Evolutionary conservation across 495 filamentous ascomycete species (phyloP).

Genomic region (Elasticomyces elasticus): DNA sequence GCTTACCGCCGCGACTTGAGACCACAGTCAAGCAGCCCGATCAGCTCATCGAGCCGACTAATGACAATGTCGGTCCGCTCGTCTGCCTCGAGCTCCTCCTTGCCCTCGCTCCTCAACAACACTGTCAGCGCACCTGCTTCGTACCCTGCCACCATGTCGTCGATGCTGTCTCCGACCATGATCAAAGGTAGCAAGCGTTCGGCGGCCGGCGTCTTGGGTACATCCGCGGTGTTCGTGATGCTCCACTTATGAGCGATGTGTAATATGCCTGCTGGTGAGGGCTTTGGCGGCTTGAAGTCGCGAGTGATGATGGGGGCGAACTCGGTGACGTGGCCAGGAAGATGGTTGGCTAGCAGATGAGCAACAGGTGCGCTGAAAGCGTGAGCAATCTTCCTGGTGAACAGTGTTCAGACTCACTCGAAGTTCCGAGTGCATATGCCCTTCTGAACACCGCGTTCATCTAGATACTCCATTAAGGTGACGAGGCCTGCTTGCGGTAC

Average conservation of each 20-base stretch:
- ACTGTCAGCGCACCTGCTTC: constrained; percentile 82
- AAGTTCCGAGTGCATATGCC: constrained; percentile 94
- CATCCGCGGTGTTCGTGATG: constrained; percentile 40
- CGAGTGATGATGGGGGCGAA: constrained; percentile 82
- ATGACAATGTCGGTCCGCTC: constrained; percentile 59
- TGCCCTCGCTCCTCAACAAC: constrained; percentile 71
- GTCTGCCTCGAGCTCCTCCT: constrained; percentile 61
- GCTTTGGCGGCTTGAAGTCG: constrained; percentile 77
- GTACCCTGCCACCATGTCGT: constrained; percentile 86
- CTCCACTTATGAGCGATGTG: constrained; percentile 73
- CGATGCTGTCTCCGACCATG: constrained; percentile 78
- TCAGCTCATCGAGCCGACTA: constrained; percentile 29
- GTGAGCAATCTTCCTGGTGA: constrained; percentile 11
- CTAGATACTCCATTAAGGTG: constrained; percentile 68
- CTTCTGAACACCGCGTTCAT: constrained; percentile 54
- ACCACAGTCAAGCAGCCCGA: constrained; percentile 27
- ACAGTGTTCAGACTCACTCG: constrained; percentile 45
- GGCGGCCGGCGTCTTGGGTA: constrained; percentile 17
- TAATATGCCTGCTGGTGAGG: constrained; percentile 75
- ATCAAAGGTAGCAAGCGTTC: constrained; percentile 33
- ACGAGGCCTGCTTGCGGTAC: constrained; percentile 68
- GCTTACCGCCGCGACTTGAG: constrained; percentile 7
- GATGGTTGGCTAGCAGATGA: constrained; percentile 65
- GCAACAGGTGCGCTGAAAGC: constrained; percentile 49
- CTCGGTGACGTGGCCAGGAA: constrained; percentile 41